Base-by-base conservation (phyloP, 1,284 basidiomycete genomes). In the Trametes versicolor region DNA sequence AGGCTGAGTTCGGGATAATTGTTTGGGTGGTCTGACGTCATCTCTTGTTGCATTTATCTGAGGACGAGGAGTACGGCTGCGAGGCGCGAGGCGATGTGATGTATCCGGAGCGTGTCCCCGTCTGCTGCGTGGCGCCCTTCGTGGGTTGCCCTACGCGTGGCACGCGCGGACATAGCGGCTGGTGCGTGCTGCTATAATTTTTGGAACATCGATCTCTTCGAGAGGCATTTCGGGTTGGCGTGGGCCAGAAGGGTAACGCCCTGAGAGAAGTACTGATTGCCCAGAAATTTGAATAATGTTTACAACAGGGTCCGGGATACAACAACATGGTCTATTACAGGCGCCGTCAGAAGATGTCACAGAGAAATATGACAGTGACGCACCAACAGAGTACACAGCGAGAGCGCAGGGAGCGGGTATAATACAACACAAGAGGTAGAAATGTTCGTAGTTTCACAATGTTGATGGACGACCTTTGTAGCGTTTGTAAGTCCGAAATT, bases 401-500 rank as follows among this genome's bases (percentile, higher is more conserved):
- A n/a, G n/a, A n/a, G n/a, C n/a, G n/a, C n/a, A n/a, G n/a, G n/a
- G n/a, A n/a, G n/a, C n/a, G n/a, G n/a, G n/a, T n/a, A n/a, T n/a
- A n/a, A n/a, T n/a, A n/a, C n/a, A n/a, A n/a, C n/a, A n/a, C n/a
- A n/a, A n/a, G n/a, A n/a, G n/a, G n/a, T n/a, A n/a, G n/a, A n/a
- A n/a, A n/a, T n/a, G n/a, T n/a, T n/a, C n/a, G n/a, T 47, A 36
- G 10, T 15, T 17, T 50, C 50, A 52, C 3, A 25, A 15, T 10
- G 37, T 27, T 10, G 32, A 23, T 1, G 23, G 13, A 27, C 68
- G 63, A 1, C 65, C 65, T 34, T 65, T 63, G 36, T 67, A 67
- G 4, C 65, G 53, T 10, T 43, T 52, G 50, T 67, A 70, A 1
- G 52, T 70, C 37, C 65, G 58, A 27, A 67, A 66, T 2, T 51